Percentiles rank a stretch among this genome's conserved stretches.
phyloP scores from a whole-genome alignment of 1,284 basidiomycete genomes.

The Melampsora occidentalis region DNA sequence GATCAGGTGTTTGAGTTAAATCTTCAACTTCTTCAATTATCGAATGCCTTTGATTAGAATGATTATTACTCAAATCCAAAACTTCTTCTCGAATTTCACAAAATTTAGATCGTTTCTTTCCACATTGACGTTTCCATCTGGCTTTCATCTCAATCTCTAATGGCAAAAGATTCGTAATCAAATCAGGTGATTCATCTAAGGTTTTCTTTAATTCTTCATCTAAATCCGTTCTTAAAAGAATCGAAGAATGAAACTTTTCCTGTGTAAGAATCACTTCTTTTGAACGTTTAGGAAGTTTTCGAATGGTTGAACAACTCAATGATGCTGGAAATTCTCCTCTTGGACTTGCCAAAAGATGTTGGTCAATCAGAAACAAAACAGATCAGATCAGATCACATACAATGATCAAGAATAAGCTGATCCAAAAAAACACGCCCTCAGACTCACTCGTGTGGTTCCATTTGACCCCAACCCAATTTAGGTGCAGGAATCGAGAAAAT shows the following conservation, averaged over 20 bases:
- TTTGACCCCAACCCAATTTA: conserved; percentile 23
- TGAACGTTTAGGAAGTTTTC: not conserved
- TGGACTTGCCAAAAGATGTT: not conserved
- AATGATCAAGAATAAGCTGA: not conserved
- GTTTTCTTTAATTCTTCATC: not conserved
- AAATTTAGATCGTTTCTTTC: not conserved
- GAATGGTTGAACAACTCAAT: not conserved
- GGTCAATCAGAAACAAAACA: not conserved
- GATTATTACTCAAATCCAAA: no score
- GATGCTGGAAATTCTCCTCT: not conserved
- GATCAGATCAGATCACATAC: not conserved
- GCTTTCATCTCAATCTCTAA: not conserved
- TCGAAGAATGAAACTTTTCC: not conserved
- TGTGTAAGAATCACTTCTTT: not conserved
- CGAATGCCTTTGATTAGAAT: no score
- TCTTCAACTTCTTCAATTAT: no score
- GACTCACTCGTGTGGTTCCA: conserved; percentile 31
- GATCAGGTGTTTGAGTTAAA: no score
- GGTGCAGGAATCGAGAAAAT: conserved; percentile 15
- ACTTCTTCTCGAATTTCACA: no score
- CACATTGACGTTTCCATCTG: not conserved
- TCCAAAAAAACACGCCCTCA: not conserved
- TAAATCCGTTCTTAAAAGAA: not conserved
- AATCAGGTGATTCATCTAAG: not conserved
- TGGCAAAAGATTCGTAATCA: not conserved